Evolutionary conservation across 2,329 filamentous ascomycete genomes (phyloP).

Genomic region (Aspergillus sp.): DNA sequence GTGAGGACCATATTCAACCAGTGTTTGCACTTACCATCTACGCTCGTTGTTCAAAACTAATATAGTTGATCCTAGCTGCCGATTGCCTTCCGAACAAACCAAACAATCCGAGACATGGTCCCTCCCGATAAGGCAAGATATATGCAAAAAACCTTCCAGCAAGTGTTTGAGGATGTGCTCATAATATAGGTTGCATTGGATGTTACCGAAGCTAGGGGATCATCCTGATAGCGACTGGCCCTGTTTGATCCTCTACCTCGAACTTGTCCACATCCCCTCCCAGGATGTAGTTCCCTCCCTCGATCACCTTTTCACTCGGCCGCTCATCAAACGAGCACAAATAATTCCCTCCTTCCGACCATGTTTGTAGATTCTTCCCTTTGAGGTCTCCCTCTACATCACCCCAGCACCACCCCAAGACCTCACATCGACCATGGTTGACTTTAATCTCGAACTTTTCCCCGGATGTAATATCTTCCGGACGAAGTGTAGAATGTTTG

Average conservation of each 20-base stretch:
- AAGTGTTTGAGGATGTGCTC: too few species aligned
- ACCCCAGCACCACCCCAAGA: neutral
- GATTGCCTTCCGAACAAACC: too few species aligned
- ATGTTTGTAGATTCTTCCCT: neutral
- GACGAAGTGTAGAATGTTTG: neutral
- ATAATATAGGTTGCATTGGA: too few species aligned
- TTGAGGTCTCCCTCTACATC: neutral
- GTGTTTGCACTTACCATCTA: too few species aligned
- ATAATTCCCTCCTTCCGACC: neutral
- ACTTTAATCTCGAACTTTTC: neutral
- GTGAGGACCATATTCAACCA: fast-evolving
- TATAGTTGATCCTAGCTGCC: too few species aligned
- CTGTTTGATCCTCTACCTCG: neutral
- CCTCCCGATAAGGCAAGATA: too few species aligned
- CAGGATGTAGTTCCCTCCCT: neutral
- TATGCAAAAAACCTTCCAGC: too few species aligned
- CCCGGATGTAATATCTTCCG: neutral
- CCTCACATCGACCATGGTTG: neutral
- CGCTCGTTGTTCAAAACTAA: too few species aligned
- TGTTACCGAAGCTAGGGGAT: too few species aligned
- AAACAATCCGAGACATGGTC: too few species aligned
- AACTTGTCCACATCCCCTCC: neutral
- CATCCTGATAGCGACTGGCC: neutral
- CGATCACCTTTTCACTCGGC: neutral
- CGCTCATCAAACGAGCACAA: neutral